Base-by-base conservation (phyloP, 1,284 basidiomycete genomes). In the Pholiota adiposa region DNA sequence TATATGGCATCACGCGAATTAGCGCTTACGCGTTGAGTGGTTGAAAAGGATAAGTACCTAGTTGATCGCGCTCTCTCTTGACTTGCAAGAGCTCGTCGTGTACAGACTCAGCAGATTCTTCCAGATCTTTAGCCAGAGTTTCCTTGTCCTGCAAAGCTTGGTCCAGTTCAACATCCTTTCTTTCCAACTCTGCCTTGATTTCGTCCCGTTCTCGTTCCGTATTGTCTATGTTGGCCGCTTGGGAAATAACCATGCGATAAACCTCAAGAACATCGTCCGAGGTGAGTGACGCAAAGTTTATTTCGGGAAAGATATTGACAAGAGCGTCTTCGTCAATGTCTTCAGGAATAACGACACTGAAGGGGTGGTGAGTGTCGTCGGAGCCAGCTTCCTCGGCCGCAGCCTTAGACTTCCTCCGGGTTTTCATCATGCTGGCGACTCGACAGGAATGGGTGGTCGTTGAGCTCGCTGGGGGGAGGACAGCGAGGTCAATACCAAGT, bases 101-200 rank as follows among this genome's bases (percentile, higher is more conserved):
- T 3, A 81, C 70, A 44, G 67, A 65, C 59, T 87, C 83, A 27
- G 86, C 61, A 1, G 81, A 73, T 0, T 67, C 66, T 65, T 90
- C 87, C 4, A 86, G 69, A 33, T 90, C 86, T 54, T 79, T 82
- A 3, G 81, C 71, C 51, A 79, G 72, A 7, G 78, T 81, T 68
- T 92, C 90, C 52, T 80, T 82, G 70, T 93, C 90, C 69, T 92
- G 88, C 46, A 91, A 71, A 23, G 87, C 86, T 73, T 92, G 89
- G 71, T 94, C 92, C 49, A 92, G 76, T 68, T 93, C 90, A 2
- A 93, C 78, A 46, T 92, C 89, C 70, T 87, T 88, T 73, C 81
- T 82, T 67, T 88, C 84, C 11, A 80, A 70, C 57, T 87, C 84
- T 3, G 89, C 87, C 50, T 79, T 83, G 58, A 81, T 75, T 62